Evolutionary conservation across 83 land plant genomes (phyloP), one percentile per base, ranked within the genome.

Genomic region (Picea abies): DNA sequence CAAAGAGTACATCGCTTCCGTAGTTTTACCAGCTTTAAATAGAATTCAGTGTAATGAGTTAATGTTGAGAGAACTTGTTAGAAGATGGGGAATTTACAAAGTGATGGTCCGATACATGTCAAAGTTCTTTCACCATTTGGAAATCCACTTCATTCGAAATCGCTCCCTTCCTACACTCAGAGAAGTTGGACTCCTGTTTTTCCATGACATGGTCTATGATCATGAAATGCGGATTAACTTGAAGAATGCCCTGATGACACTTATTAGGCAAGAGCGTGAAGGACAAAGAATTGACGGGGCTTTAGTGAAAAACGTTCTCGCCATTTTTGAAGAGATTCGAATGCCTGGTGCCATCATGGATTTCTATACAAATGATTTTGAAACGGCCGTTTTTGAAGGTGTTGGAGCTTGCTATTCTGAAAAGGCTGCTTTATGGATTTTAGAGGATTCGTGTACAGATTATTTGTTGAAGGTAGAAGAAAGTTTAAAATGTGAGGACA

Each of bases 381-480:
- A 90, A 64, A 35, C 79, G 7, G 44, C 72, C 35, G 85, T 90
- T 90, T 90, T 95, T 2, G 61, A 90, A 26, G 96, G 92, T 72
- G 90, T 96, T 39, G 93, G 90, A 81, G 89, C 85, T 32, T 95
- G 92, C 80, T 95, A 95, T 76, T 84, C 89, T 16, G 79, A 93
- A 4, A 95, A 93, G 69, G 94, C 98, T 65, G 82, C 94, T 26
- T 88, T 79, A 11, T 93, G 98, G 98, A 90, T 95, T 75, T 60
- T 88, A 67, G 90, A 89, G 63, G 92, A 93, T 80, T 89, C 94
- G 0, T 92, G 93, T 86, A 92, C 98, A 20, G 92, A 88, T 61
- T 93, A 95, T 89, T 93, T 95, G 96, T 86, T 91, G n/a, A 91
- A 92, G 92, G 96, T 10, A 3, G 96, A 94, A 41, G 94, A 94